Conservation (phyloP, 106 monocot genomes). For the Apostasia shenzhenica region DNA sequence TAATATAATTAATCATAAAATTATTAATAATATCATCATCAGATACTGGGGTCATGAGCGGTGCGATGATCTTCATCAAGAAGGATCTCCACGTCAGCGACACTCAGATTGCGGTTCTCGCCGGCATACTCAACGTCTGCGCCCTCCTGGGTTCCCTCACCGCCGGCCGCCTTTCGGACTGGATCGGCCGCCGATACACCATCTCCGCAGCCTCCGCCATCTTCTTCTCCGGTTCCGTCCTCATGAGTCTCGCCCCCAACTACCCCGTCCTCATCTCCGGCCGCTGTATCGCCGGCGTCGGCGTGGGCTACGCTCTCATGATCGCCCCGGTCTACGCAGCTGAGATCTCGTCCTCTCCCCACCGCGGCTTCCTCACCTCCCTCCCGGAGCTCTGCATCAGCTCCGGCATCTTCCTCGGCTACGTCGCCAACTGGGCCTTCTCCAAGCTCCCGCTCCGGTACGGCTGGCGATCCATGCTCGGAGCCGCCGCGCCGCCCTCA, state of each 20-base stretch:
- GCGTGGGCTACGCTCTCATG: slow-evolving; percentile 35
- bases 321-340: slow-evolving; percentile 43
- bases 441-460: slow-evolving; percentile 5
- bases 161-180: slow-evolving; percentile 25
- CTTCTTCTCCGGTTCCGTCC: slow-evolving; percentile 22
- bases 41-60: slow-evolving; percentile 30
- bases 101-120: slow-evolving; percentile 17
- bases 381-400: slow-evolving; percentile 34
- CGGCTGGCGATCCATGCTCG: slow-evolving; percentile 20
- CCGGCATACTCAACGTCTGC: slow-evolving; percentile 21
- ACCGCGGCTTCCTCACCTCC: slow-evolving; percentile 39
- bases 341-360: slow-evolving; percentile 24
- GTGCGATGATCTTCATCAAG: slow-evolving; percentile 22
- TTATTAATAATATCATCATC: too few relatives aligned
- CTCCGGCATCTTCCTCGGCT: slow-evolving; percentile 27
- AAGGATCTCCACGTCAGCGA: slow-evolving; percentile 18
- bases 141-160: slow-evolving; percentile 20
- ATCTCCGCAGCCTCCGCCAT: slow-evolving; percentile 15
- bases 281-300: slow-evolving; percentile 24
- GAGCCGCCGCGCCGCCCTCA: slow-evolving; percentile 12
- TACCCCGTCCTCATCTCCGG: slow-evolving; percentile 27
- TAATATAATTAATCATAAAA: too few relatives aligned
- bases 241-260: slow-evolving; percentile 19
- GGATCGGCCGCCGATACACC: slow-evolving; percentile 29
- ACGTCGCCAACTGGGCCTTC: slow-evolving; percentile 37